Evolutionary conservation across 2,329 filamentous ascomycete species (phyloP).

Genomic region (Phialophora macrospora): DNA sequence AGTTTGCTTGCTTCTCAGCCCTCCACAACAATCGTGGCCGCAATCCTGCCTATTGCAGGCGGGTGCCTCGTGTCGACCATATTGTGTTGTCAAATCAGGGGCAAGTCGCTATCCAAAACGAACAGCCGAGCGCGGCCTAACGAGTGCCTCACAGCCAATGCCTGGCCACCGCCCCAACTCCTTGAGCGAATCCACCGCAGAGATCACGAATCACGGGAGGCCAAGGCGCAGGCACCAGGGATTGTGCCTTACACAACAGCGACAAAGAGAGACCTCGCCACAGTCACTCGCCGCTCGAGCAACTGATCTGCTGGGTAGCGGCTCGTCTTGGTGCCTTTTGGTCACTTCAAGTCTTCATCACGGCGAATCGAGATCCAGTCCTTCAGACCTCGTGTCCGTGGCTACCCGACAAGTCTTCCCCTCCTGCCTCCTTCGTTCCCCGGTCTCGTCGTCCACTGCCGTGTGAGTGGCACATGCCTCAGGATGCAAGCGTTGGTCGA

Average conservation of each 20-base stretch:
- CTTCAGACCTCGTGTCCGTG: constrained; percentile 10
- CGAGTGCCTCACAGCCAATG: constrained; percentile 27
- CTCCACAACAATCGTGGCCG: background rate
- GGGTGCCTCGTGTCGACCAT: constrained; percentile 31
- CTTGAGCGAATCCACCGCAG: constrained; percentile 23
- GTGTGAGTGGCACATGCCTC: constrained; percentile 21
- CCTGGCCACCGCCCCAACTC: constrained; percentile 19
- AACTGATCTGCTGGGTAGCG: constrained; percentile 6
- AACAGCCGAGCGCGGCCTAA: constrained; percentile 30
- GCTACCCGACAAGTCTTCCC: constrained; percentile 23
- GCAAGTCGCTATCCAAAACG: constrained; percentile 12
- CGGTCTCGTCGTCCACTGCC: constrained; percentile 20
- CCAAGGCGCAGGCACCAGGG: constrained; percentile 17
- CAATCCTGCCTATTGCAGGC: constrained; percentile 11
- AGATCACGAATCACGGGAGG: constrained; percentile 32
- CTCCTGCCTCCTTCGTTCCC: constrained; percentile 4
- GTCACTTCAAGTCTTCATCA: constrained; percentile 7
- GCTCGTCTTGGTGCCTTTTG: background rate
- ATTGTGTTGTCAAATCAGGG: constrained; percentile 23
- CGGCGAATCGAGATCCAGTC: constrained; percentile 30
- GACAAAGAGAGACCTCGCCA: constrained; percentile 25
- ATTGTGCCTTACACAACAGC: constrained; percentile 10
- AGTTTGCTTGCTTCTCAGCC: constrained; percentile 12
- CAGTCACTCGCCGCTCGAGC: constrained; percentile 10
- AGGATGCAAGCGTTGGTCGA: constrained; percentile 18